Evolutionary conservation across 305 asterid genomes (phyloP).

Genomic region (Coffea humblotiana): DNA sequence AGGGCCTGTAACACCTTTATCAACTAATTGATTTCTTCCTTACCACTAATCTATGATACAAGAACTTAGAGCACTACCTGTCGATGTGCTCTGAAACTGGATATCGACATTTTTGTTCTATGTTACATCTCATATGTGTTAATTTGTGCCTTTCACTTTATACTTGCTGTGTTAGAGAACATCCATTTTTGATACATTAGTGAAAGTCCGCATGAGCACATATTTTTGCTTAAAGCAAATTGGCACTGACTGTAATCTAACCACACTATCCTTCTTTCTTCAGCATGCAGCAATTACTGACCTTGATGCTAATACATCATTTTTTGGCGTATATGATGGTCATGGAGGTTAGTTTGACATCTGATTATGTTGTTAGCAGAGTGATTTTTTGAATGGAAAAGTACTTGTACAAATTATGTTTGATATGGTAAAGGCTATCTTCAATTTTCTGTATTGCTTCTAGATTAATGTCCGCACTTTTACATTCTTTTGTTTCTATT

Average conservation of each 20-base stretch:
- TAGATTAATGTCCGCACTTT: neutral
- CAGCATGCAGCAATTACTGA: slow-evolving; percentile 87
- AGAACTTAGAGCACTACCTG: neutral
- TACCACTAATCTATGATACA: neutral
- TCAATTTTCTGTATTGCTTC: neutral
- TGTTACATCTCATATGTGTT: neutral
- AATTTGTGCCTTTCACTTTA: neutral
- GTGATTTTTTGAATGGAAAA: neutral
- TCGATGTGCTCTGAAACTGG: neutral
- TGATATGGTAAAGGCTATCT: neutral
- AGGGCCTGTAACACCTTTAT: neutral
- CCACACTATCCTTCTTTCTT: slow-evolving; percentile 7
- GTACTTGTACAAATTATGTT: neutral
- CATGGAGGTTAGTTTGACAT: slow-evolving; percentile 71
- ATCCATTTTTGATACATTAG: neutral
- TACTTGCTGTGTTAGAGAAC: neutral
- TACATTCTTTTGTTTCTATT: neutral
- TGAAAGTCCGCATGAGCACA: neutral
- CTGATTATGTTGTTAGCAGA: neutral
- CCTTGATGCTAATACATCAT: slow-evolving; percentile 76
- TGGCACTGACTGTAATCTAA: neutral
- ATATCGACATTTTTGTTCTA: neutral
- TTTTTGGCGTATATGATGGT: slow-evolving; percentile 96
- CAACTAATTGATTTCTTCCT: neutral
- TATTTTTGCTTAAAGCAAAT: neutral